Evolutionary conservation across 1,139 yeast genomes (phyloP).

Genomic region (Saccharomyces pastorianus): DNA sequence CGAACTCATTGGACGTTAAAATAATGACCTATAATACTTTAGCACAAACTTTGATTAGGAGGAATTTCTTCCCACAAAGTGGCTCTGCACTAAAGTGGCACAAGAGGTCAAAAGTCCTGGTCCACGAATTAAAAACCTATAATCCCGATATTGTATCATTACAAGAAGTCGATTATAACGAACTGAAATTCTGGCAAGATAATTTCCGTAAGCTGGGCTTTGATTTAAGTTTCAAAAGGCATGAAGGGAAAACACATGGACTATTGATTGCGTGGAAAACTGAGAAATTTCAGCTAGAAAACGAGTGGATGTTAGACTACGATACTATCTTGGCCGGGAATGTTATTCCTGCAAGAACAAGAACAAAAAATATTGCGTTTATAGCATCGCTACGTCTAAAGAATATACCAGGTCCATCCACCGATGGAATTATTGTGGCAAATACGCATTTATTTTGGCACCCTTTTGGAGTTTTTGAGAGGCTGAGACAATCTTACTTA

Average conservation of each 20-base stretch:
- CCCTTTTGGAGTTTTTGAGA: slow-evolving; percentile 76
- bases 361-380: slow-evolving; percentile 60
- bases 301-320: slow-evolving; percentile 44
- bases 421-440: slow-evolving; percentile 52
- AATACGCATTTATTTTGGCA: slow-evolving; percentile 89
- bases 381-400: slow-evolving; percentile 45
- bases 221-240: slow-evolving; percentile 42
- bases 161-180: slow-evolving; percentile 65
- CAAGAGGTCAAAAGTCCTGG: slow-evolving; percentile 54
- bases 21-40: slow-evolving; percentile 68
- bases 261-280: slow-evolving; percentile 52
- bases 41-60: slow-evolving; percentile 75
- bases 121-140: slow-evolving; percentile 58
- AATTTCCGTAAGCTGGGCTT: slow-evolving; percentile 50
- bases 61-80: slow-evolving; percentile 73
- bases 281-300: slow-evolving; percentile 37
- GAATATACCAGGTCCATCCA: slow-evolving; percentile 23
- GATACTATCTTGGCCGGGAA: slow-evolving; percentile 39
- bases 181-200: slow-evolving; percentile 44
- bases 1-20: slow-evolving; percentile 18
- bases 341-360: slow-evolving; percentile 40
- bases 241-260: slow-evolving; percentile 63
- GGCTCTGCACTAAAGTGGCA: slow-evolving; percentile 81
- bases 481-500: slow-evolving; percentile 67
- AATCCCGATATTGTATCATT: slow-evolving; percentile 66